These are phyloP conservation scores for Leptoxyphium fumago DNA, from an alignment of 2,329 filamentous ascomycete genomes.

Conservation along the genomic window DNA sequence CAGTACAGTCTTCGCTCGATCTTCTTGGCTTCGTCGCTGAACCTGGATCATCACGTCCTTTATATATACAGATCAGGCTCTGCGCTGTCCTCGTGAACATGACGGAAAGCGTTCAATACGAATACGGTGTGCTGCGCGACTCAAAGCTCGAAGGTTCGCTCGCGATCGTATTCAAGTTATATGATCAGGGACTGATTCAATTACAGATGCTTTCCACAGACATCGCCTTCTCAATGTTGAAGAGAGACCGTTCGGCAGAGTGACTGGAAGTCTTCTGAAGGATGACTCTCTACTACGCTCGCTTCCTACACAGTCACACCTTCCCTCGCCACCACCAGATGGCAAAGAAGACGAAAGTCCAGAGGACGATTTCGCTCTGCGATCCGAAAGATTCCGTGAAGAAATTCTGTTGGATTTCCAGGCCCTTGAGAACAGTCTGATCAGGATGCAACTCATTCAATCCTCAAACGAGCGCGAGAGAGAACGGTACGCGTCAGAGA, in stretches of 20 bases:
- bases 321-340: conserved; percentile 52
- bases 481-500: conserved; percentile 67
- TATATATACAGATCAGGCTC: too few relatives aligned
- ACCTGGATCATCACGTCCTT: too few relatives aligned
- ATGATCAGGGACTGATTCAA: neutral
- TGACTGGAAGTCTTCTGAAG: conserved; percentile 65
- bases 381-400: conserved; percentile 49
- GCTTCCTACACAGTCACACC: conserved; percentile 33
- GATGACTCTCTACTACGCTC: conserved; percentile 49
- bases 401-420: conserved; percentile 81
- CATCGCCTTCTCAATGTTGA: conserved; percentile 76
- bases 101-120: neutral
- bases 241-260: conserved; percentile 79
- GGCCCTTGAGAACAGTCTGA: conserved; percentile 71
- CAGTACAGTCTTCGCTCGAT: too few relatives aligned
- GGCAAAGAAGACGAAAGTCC: conserved; percentile 25
- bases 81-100: neutral
- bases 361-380: conserved; percentile 31
- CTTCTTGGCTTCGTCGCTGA: too few relatives aligned
- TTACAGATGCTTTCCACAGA: conserved; percentile 65
- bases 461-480: conserved; percentile 73
- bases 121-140: neutral
- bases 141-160: neutral
- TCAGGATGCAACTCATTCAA: conserved; percentile 74
- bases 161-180: neutral